These are phyloP conservation scores for Aspergillus amoenus DNA, from an alignment of 2,329 filamentous ascomycete genomes.

Conservation along the genomic window DNA sequence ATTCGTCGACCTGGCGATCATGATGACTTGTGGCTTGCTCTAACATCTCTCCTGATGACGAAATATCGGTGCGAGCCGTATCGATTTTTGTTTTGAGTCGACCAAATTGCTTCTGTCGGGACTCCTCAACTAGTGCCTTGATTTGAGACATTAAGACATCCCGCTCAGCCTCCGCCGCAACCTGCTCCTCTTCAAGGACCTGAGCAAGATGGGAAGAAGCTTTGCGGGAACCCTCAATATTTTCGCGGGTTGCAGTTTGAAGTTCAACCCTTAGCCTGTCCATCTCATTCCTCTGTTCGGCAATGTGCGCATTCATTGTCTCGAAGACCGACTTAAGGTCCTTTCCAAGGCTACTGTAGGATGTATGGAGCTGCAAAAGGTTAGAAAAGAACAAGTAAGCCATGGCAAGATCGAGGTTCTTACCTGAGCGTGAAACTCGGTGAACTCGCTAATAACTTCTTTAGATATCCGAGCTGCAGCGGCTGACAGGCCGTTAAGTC, in stretches of 20 bases:
- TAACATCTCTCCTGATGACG: constrained; percentile 63
- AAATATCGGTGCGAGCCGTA: constrained; percentile 64
- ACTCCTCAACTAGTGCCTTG: constrained; percentile 70
- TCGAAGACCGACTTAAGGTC: constrained; percentile 88
- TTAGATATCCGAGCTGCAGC: constrained; percentile 86
- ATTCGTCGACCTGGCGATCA: constrained; percentile 69
- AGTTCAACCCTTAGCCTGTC: constrained; percentile 72
- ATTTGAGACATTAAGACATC: constrained; percentile 75
- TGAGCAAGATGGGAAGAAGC: constrained; percentile 67
- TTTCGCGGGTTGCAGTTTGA: constrained; percentile 64
- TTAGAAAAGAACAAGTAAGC: constrained; percentile 14
- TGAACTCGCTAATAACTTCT: constrained; percentile 82
- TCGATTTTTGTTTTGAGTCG: constrained; percentile 66
- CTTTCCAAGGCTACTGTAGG: constrained; percentile 77
- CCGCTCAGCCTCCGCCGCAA: constrained; percentile 70
- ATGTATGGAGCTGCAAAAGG: constrained; percentile 66
- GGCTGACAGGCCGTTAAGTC: constrained; percentile 75
- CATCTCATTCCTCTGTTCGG: constrained; percentile 73
- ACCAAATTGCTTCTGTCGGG: constrained; percentile 70
- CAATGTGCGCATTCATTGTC: constrained; percentile 71
- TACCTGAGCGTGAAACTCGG: constrained; percentile 73
- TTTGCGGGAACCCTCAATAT: constrained; percentile 66
- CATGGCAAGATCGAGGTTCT: constrained; percentile 11
- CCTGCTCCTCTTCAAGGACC: constrained; percentile 73
- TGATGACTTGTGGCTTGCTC: constrained; percentile 67